Base-by-base conservation (phyloP, 2,329 filamentous ascomycete species). In the Sporothrix luriei region DNA sequence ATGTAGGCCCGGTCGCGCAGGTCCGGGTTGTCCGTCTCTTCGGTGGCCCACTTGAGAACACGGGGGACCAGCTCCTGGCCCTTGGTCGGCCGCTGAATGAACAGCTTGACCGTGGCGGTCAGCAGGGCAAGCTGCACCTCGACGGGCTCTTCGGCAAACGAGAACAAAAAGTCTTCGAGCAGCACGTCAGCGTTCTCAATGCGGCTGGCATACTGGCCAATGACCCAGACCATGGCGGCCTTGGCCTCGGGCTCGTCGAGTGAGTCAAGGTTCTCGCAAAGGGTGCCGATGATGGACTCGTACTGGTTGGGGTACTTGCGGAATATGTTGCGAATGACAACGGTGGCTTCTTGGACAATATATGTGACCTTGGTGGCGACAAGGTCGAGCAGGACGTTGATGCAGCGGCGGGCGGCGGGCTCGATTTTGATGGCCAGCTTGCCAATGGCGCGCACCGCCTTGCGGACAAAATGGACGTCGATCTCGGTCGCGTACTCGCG, bases 371-470 rank as follows among this genome's bases (percentile, higher is more conserved):
- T 98, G n/a, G 95, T 98, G 38, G 94, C 91, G 61, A 99, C 95
- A 52, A 99, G 87, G 73, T 97, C 93, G 24, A 99, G 85, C 0
- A 99, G 84, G 6, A 96, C 90, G 76, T 94, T 94, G 78, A 99
- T 99, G 80, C 95, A 99, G 71, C 91, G 86, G 75, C 89, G 87
- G 13, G 95, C 93, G 2, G 95, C 93, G 1, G 94, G 93, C 79
- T 98, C 95, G 74, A 99, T 99, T 83, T 99, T 99, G 82, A 99
- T 98, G 72, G 95, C 95, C 71, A 99, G 84, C 81, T 99, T 99
- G 72, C 95, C 95, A 75, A 99, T 99, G 51, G 95, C 95, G 70
- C 95, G 91, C 21, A 99, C 95, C 0, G 95, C 95, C 80, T 99
- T 99, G 65, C 95, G 92, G 13, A 98, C 95, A 78, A 99, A 99